Conservation (phyloP, 2,329 filamentous ascomycete genomes). For the Aspergillus phoenicis region DNA sequence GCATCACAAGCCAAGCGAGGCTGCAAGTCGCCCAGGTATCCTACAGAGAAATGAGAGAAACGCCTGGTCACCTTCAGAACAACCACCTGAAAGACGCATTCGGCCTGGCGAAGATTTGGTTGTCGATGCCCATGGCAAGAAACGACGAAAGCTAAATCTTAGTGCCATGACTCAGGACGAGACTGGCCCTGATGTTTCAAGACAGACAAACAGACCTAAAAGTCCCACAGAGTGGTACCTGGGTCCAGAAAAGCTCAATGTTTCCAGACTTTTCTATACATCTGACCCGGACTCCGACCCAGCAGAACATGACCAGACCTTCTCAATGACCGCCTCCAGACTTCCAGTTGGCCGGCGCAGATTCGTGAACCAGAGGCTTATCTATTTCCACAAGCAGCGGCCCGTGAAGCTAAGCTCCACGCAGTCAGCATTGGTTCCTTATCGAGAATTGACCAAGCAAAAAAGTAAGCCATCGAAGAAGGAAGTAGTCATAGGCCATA, state of each 20-base stretch:
- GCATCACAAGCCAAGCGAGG: neutral
- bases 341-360: slow-evolving; percentile 28
- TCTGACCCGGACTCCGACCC: slow-evolving; percentile 30
- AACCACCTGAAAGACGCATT: neutral
- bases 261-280: slow-evolving; percentile 49
- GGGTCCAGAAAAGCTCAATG: slow-evolving; percentile 38
- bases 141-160: slow-evolving; percentile 34
- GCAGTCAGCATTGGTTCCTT: slow-evolving; percentile 34
- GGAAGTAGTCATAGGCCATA: slow-evolving; percentile 11
- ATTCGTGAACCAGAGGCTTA: slow-evolving; percentile 36
- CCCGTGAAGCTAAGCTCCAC: slow-evolving; percentile 25
- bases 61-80: neutral
- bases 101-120: slow-evolving; percentile 28
- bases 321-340: slow-evolving; percentile 26
- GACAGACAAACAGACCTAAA: neutral
- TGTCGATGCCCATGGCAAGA: slow-evolving; percentile 31
- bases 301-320: slow-evolving; percentile 31
- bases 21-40: neutral
- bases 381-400: slow-evolving; percentile 31
- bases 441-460: slow-evolving; percentile 9
- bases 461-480: slow-evolving; percentile 9
- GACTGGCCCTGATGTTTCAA: neutral
- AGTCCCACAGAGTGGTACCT: slow-evolving; percentile 38
- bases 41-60: neutral
- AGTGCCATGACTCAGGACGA: slow-evolving; percentile 4